These are phyloP conservation scores for Trametes cubensis DNA, from an alignment of 768 basidiomycete species.

Conservation along the genomic window DNA sequence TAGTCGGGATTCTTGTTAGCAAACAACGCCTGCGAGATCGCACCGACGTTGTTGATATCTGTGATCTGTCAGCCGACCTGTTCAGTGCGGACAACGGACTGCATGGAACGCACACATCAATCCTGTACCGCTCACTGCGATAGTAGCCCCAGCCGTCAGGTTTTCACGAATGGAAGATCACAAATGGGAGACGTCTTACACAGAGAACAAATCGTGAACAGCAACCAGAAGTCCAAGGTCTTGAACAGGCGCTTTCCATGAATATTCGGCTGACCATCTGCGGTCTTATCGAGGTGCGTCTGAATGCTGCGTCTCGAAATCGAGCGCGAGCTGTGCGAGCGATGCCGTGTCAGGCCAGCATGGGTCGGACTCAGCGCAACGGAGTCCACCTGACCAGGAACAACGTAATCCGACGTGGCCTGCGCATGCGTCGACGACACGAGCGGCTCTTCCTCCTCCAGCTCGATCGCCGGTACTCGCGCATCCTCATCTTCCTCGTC, in stretches of 20 bases:
- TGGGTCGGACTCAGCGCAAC: slow-evolving; percentile 33
- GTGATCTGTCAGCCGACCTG: neutral
- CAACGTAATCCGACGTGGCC: slow-evolving; percentile 28
- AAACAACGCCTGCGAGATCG: slow-evolving; percentile 70
- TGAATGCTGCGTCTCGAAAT: slow-evolving; percentile 15
- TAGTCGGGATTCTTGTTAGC: slow-evolving; percentile 61
- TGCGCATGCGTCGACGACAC: slow-evolving; percentile 18
- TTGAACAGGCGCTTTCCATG: slow-evolving; percentile 54
- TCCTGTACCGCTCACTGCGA: slow-evolving; percentile 69
- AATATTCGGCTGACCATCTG: slow-evolving; percentile 49
- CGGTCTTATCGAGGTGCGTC: slow-evolving; percentile 18
- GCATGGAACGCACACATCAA: slow-evolving; percentile 61
- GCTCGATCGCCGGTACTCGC: slow-evolving; percentile 25
- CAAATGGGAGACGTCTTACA: slow-evolving; percentile 43
- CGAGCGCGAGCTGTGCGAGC: slow-evolving; percentile 27
- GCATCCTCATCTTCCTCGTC: slow-evolving; percentile 27
- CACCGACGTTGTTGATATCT: slow-evolving; percentile 90
- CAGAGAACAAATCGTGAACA: slow-evolving; percentile 57
- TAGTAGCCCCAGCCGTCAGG: slow-evolving; percentile 1
- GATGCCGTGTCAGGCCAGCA: slow-evolving; percentile 18
- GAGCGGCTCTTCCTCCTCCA: slow-evolving; percentile 28
- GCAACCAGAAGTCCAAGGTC: slow-evolving; percentile 64
- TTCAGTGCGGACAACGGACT: neutral
- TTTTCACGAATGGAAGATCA: neutral
- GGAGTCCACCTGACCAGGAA: slow-evolving; percentile 24